Evolutionary conservation across 768 basidiomycete species (phyloP).

Genomic region (Leccinum aurantiacum): DNA sequence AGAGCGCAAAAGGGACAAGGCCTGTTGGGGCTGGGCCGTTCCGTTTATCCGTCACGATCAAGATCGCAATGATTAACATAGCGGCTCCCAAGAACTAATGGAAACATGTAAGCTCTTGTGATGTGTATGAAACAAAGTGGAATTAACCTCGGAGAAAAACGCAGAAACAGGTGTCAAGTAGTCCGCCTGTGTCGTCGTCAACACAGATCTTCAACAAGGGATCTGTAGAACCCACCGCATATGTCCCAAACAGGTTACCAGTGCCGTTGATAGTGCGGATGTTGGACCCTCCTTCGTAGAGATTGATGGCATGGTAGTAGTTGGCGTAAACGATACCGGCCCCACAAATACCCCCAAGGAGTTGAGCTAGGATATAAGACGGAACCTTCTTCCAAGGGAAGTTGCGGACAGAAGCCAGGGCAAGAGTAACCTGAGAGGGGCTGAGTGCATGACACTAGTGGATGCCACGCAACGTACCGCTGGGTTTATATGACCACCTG

Average conservation of each 20-base stretch:
- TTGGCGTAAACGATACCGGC: conserved; percentile 60
- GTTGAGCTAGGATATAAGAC: conserved; percentile 59
- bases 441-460: conserved; percentile 1
- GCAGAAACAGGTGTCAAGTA: conserved; percentile 45
- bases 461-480: conserved; percentile 42
- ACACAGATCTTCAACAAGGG: neutral
- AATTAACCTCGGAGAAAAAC: conserved; percentile 46
- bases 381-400: conserved; percentile 86
- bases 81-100: conserved; percentile 54
- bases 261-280: conserved; percentile 59
- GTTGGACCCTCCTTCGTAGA: conserved; percentile 55
- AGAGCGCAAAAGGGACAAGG: conserved; percentile 54
- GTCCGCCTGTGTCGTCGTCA: conserved; percentile 32
- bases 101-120: neutral
- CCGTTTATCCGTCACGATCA: conserved; percentile 52
- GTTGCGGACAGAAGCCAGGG: conserved; percentile 63
- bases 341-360: conserved; percentile 60
- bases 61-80: conserved; percentile 53
- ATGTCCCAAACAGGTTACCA: conserved; percentile 59
- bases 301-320: conserved; percentile 65
- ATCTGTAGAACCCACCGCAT: conserved; percentile 43
- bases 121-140: neutral
- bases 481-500: conserved; percentile 77
- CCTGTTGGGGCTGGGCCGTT: conserved; percentile 50
- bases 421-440: conserved; percentile 61